These are phyloP conservation scores for Tricholomella constricta DNA, from an alignment of 768 basidiomycete species.

Conservation along the genomic window DNA sequence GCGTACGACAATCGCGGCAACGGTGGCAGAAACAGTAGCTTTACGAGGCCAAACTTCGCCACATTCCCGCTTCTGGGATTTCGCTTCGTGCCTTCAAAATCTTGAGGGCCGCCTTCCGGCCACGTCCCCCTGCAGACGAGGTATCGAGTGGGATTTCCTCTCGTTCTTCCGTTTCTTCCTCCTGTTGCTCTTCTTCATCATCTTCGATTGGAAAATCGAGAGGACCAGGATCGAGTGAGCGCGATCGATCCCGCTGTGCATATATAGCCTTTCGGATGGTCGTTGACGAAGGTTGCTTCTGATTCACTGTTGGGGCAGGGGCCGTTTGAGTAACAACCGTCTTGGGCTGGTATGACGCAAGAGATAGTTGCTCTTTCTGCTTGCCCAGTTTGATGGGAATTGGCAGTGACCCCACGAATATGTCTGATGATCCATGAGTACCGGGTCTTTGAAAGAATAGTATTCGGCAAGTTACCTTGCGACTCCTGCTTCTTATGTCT, in stretches of 20 bases:
- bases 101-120: slow-evolving; percentile 60
- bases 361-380: slow-evolving; percentile 41
- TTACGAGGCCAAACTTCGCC: slow-evolving; percentile 68
- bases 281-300: slow-evolving; percentile 41
- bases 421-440: background rate
- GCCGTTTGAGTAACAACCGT: slow-evolving; percentile 42
- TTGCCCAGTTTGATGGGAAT: slow-evolving; percentile 52
- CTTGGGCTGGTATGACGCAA: slow-evolving; percentile 62
- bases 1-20: slow-evolving; percentile 2
- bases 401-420: slow-evolving; percentile 54
- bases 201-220: slow-evolving; percentile 59
- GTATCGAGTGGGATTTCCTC: slow-evolving; percentile 22
- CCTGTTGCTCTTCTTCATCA: slow-evolving; percentile 44
- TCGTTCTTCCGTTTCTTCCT: slow-evolving; percentile 19
- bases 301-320: slow-evolving; percentile 30
- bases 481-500: background rate
- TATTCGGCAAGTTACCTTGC: background rate
- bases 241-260: slow-evolving; percentile 66
- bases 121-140: slow-evolving; percentile 43
- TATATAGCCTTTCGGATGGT: slow-evolving; percentile 63
- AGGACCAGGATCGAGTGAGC: slow-evolving; percentile 68
- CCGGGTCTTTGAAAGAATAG: background rate
- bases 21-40: background rate
- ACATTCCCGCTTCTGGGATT: slow-evolving; percentile 75
- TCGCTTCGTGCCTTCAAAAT: slow-evolving; percentile 72